Conservation (phyloP, 768 basidiomycete genomes). For the Rhodotorula graminis region DNA sequence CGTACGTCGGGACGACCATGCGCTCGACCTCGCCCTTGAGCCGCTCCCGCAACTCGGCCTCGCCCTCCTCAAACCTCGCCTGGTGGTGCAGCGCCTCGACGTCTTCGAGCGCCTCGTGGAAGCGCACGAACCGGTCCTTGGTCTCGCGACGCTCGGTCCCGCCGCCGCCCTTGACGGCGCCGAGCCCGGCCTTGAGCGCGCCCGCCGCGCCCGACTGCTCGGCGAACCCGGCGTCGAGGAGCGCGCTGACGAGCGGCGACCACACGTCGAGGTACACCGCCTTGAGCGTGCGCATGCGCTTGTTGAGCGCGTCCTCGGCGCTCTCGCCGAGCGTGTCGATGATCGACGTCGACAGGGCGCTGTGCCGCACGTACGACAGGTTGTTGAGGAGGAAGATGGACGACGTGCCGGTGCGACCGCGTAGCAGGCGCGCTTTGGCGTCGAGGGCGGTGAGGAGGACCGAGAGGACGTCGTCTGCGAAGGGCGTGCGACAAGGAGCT, state of each 20-base stretch:
- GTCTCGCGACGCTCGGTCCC: constrained; percentile 39
- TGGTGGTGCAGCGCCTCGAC: constrained; percentile 37
- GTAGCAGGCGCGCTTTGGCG: constrained; percentile 22
- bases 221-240: constrained; percentile 40
- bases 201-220: constrained; percentile 38
- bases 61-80: constrained; percentile 35
- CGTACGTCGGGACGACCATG: constrained; percentile 41
- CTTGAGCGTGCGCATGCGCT: constrained; percentile 38
- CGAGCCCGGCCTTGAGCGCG: constrained; percentile 38
- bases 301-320: constrained; percentile 41
- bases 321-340: constrained; percentile 39
- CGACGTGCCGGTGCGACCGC: constrained; percentile 14
- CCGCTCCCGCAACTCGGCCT: constrained; percentile 38
- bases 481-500: background rate
- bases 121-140: constrained; percentile 42
- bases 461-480: constrained; percentile 38
- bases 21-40: constrained; percentile 41
- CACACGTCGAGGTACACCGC: constrained; percentile 42
- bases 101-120: constrained; percentile 43
- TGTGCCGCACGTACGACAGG: constrained; percentile 40
- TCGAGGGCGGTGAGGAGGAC: constrained; percentile 36
- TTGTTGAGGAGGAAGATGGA: constrained; percentile 44
- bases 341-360: constrained; percentile 34
- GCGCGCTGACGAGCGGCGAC: constrained; percentile 38
- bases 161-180: constrained; percentile 33